Evolutionary conservation across 176 grass and related monocot species (phyloP), one percentile per base, ranked within the genome.

Genomic region (Triticum timopheevii): DNA sequence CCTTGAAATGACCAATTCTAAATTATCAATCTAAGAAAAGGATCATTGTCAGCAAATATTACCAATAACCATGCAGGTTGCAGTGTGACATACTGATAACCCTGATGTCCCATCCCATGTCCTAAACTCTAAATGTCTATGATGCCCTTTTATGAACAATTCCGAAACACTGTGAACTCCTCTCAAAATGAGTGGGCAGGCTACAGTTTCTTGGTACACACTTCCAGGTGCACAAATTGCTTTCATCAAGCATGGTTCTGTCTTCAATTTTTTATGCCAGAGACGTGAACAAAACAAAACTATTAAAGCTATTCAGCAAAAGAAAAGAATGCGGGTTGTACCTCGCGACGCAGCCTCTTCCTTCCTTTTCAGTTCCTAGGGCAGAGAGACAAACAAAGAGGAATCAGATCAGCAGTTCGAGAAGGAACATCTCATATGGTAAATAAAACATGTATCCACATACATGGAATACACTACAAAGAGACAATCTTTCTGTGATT

Each of bases 341-440:
- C 97, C 94, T 85, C 64, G 82, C 36, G 85, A 84, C 79, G 92
- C 94, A 54, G 97, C 94, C 47, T 99, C 94, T 94, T 99, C 97
- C 87, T 83, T 94, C 78, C 90, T 92, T 94, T 96, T 91, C 63
- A 99, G 50, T 83, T 99, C 97, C 96, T 98, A 90, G 8, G 7
- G 36, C 36, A 84, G 42, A 10, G 62, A 19, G 73, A 15, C 16
- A 13, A 71, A 88, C 75, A 77, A 56, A 73, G n/a, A 30, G 11
- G 19, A n/a, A 87, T 40, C 12, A 80, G 10, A 42, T 50, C 17
- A 47, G 24, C 42, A 85, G 78, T 81, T 67, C 68, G 42, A 66
- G 20, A 83, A 70, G 73, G n/a, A 86, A 82, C 11, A 28, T 2
- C 40, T 15, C 56, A 44, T 19, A 59, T 24, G 68, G 13, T 80